Base-by-base conservation (phyloP, 2,329 filamentous ascomycete genomes). In the Huntiella abstrusa region DNA sequence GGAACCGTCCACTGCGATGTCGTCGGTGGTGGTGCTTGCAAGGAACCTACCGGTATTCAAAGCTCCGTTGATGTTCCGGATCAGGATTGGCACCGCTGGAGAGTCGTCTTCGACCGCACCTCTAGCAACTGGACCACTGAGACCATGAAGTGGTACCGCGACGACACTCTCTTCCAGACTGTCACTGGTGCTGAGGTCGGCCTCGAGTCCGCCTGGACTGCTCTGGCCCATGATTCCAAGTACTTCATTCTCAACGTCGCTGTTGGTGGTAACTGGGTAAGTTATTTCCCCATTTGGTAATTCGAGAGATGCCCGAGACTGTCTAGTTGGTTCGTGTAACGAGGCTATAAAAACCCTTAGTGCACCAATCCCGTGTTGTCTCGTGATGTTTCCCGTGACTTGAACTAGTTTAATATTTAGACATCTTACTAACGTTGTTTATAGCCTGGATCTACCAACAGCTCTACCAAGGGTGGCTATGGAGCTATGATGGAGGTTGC, bases 161-260 rank as follows among this genome's bases (percentile, higher is more conserved):
- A 75, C 32, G 69, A 66, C 5, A 51, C 49, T 1, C 57, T 60
- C 33, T 72, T 62, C 52, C 58, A 64, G 44, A 60, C 60, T 15
- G 54, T 74, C 16, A 61, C 58, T 2, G 71, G 70, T 0, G 54
- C 57, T 0, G 56, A 63, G 17, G 62, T 75, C 48, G 61, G 59
- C 35, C 62, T 70, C 49, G 55, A 62, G 47, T 56, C 55, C 1
- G 59, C 66, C n/a, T 75, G 71, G 71, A 61, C 56, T 3, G 59
- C 62, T 3, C 56, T 75, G 13, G 67, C 67, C 15, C 65, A 72
- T 51, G 65, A 59, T 45, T 65, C 70, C 2, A 53, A 71, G 54
- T 72, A 64, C 52, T 55, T 74, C 43, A 65, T 75, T 46, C 56
- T 75, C 45, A 74, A 75, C 50, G 59, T 75, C 4, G 70, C 71